These are phyloP conservation scores for Paralagenidium karlingii DNA, from an alignment of 352 stramenopile species.

Conservation along the genomic window DNA sequence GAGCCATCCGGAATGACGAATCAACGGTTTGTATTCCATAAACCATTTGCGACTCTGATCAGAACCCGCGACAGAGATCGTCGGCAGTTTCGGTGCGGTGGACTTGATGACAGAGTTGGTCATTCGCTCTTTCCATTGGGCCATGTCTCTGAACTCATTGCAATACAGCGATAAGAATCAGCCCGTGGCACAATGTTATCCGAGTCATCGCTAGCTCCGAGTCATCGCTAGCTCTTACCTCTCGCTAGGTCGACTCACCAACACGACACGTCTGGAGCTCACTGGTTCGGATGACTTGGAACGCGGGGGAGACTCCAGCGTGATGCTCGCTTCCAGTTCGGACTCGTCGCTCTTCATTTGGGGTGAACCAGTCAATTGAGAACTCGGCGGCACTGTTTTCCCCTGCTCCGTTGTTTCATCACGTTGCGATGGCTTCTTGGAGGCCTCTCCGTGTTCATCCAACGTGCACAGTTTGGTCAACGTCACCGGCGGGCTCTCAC, in stretches of 20 bases:
- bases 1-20: constrained; percentile 75
- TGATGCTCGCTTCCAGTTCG: too few species aligned
- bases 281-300: too few species aligned
- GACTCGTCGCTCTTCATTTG: too few species aligned
- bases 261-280: constrained; percentile 47
- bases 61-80: constrained; percentile 28
- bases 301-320: too few species aligned
- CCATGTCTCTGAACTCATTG: constrained; percentile 72
- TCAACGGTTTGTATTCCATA: constrained; percentile 73
- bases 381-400: too few species aligned
- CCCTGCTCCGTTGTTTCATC: too few species aligned
- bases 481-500: too few species aligned
- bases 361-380: too few species aligned
- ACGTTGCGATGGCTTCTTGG: too few species aligned
- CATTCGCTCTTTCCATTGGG: constrained; percentile 67
- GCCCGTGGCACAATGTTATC: constrained; percentile 1
- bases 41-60: constrained; percentile 55
- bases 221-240: constrained; percentile 19
- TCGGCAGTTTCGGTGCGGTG: constrained; percentile 22
- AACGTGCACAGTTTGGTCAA: too few species aligned
- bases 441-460: too few species aligned
- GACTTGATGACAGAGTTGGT: constrained; percentile 66
- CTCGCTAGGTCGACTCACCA: constrained; percentile 61
- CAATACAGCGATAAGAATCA: neutral
- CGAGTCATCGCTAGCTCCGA: constrained; percentile 1